These are phyloP conservation scores for Heterobasidion irregulare DNA, from an alignment of 1,284 basidiomycete genomes.

Conservation along the genomic window DNA sequence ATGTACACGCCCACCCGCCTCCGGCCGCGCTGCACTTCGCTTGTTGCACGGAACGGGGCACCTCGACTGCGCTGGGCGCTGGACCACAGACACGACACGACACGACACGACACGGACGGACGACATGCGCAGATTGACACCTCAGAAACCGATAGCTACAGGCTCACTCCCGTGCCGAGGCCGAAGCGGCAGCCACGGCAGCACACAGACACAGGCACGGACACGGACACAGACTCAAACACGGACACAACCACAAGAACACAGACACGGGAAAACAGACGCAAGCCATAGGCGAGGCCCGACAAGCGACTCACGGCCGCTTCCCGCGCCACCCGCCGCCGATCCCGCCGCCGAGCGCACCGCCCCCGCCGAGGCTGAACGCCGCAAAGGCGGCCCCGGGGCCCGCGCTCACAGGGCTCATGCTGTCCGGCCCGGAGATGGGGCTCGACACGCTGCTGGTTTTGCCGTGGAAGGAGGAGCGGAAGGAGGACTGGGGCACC, in stretches of 20 bases:
- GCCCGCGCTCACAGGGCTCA: constrained; percentile 11
- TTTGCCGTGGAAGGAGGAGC: constrained; percentile 45
- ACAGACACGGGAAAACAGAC: background rate
- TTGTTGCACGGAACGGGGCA: background rate
- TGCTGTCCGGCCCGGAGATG: constrained; percentile 19
- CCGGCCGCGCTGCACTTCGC: background rate
- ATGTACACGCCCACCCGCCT: background rate
- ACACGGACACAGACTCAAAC: too few species aligned
- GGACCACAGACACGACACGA: too few species aligned
- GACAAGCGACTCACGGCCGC: background rate
- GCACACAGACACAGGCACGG: too few species aligned
- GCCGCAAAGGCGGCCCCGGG: constrained; percentile 25
- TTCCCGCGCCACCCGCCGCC: background rate
- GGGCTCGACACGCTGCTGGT: constrained; percentile 19
- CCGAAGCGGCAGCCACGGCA: too few species aligned
- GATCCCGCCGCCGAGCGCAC: constrained; percentile 3
- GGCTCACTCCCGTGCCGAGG: background rate
- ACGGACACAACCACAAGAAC: background rate
- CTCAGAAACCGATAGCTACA: background rate
- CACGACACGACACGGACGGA: too few species aligned
- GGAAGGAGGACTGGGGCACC: constrained; percentile 53
- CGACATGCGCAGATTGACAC: background rate
- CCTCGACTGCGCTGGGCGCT: too few species aligned
- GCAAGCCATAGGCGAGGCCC: background rate
- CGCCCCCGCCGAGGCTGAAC: constrained; percentile 22